Base-by-base conservation (phyloP, 2,329 filamentous ascomycete genomes). In the Fusarium subtropicale region DNA sequence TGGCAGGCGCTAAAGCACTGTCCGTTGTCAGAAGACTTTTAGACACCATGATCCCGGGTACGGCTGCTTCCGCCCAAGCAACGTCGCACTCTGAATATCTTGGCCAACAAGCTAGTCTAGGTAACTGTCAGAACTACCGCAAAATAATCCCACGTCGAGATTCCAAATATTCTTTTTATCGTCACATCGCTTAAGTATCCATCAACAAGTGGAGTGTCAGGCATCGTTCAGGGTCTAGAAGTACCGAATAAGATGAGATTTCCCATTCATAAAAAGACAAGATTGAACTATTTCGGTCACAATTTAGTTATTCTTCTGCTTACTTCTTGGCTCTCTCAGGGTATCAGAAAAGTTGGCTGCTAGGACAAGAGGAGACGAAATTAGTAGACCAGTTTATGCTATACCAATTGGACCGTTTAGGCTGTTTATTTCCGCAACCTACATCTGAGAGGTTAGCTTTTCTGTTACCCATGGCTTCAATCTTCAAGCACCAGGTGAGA, bases 31-130 rank as follows among this genome's bases (percentile, higher is more conserved):
- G 45, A 60, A 46, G 30, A 38, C 30, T 33, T 30, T 24, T 18
- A 36, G 47, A n/a, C n/a, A 33, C 31, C 24, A 30, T 54, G 63
- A 64, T 68, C 63, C 47, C 26, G 48, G 48, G 48, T 39, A 58
- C 66, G 62, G 66, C 52, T 64, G 66, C 66, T 70, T 70, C 66
- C 66, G 60, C 30, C 16, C 13, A 51, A 13, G 48, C 48, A 51
- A 24, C n/a, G 34, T 52, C 24, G 48, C 18, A 39, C 24, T 15
- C 39, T 22, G n/a, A 16, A 16, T 36, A 41, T 36, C 34, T 52
- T 52, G 24, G 24, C 24, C 26, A 52, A 52, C 10, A 48, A 48
- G 44, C 26, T 30, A 30, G 28, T 11, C 28, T 30, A 30, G 12
- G 10, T 30, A 30, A 20, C 9, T 34, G n/a, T 33, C 30, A 30